Conservation (phyloP, 768 basidiomycete genomes). For the Vararia minispora region DNA sequence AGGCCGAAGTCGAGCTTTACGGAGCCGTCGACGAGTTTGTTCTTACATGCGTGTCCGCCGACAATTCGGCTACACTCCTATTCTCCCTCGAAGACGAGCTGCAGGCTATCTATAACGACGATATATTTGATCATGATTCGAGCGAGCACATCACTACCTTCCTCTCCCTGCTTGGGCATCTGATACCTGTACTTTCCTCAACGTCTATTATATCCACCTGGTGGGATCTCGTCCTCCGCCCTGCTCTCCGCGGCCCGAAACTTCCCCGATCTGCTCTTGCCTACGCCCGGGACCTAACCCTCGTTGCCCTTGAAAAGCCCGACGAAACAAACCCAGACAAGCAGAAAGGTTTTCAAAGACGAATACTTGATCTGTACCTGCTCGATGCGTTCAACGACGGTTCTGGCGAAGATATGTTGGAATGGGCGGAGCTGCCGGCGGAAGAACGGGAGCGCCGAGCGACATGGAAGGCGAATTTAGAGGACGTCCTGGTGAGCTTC, state of each 20-base stretch:
- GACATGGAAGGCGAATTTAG: constrained; percentile 70
- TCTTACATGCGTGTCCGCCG: constrained; percentile 33
- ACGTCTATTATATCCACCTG: constrained; percentile 63
- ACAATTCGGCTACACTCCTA: constrained; percentile 32
- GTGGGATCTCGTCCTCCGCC: constrained; percentile 74
- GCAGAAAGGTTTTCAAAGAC: constrained; percentile 53
- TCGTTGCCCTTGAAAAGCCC: constrained; percentile 43
- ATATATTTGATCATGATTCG: constrained; percentile 53
- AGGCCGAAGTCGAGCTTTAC: constrained; percentile 38
- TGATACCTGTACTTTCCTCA: constrained; percentile 49
- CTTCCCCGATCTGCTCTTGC: constrained; percentile 45
- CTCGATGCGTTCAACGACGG: constrained; percentile 68
- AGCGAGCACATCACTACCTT: constrained; percentile 55
- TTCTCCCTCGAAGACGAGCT: constrained; percentile 56
- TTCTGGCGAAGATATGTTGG: constrained; percentile 61
- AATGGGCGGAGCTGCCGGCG: constrained; percentile 59
- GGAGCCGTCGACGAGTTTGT: constrained; percentile 45
- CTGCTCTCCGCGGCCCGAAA: constrained; percentile 65
- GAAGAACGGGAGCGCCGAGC: constrained; percentile 47
- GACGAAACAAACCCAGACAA: constrained; percentile 35
- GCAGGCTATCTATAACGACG: constrained; percentile 47
- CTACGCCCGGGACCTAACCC: constrained; percentile 63
- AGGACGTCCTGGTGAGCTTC: constrained; percentile 59
- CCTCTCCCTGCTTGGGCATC: constrained; percentile 51
- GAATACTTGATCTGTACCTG: constrained; percentile 65